Evolutionary conservation across 164 flowering plant species (phyloP), one percentile per base, ranked within the genome.

Genomic region (Liriodendron chinense): DNA sequence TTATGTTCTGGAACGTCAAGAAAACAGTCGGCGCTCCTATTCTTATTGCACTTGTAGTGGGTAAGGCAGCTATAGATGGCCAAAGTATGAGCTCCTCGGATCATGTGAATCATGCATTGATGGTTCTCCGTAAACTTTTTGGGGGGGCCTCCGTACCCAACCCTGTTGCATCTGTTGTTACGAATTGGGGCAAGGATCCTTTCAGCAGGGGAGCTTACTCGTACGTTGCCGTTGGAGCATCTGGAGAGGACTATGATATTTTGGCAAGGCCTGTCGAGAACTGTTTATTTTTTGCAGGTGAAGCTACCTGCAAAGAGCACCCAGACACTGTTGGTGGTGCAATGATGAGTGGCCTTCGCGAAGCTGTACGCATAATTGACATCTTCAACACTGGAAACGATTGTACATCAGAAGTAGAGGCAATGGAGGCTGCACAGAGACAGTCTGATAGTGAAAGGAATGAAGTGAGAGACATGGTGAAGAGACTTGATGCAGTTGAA

Each of bases 301-400:
- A 96, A 85, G 98, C 99, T 74, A 96, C 99, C 61, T 94, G 99
- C 85, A 96, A 96, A 90, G 99, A 96, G 90, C 97, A 96, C 74
- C 99, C 99, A 28, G 99, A 96, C 85, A 96, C 99, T 18, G 99
- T 96, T 76, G 99, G 99, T 72, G 99, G 99, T 84, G 99, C 98
- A 62, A 96, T 96, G 98, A 87, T 96, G 93, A 94, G 96, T 86
- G 99, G 99, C 47, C 92, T 96, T 48, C 90, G 99, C 20, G 99
- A 96, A 84, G 99, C 99, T 26, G 97, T 96, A 65, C 96, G 99
- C 7, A 91, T 96, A 56, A 88, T 92, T 73, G 93, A 92, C 81
- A 88, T 96, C 76, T 76, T 94, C 74, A 85, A 70, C 25, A 88
- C 88, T 72, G 97, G 98, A 74, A 84, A 84, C 80, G 98, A 96